Conservation (phyloP, 371 early-diverging fungal species). For the Apophysomyces variabilis region DNA sequence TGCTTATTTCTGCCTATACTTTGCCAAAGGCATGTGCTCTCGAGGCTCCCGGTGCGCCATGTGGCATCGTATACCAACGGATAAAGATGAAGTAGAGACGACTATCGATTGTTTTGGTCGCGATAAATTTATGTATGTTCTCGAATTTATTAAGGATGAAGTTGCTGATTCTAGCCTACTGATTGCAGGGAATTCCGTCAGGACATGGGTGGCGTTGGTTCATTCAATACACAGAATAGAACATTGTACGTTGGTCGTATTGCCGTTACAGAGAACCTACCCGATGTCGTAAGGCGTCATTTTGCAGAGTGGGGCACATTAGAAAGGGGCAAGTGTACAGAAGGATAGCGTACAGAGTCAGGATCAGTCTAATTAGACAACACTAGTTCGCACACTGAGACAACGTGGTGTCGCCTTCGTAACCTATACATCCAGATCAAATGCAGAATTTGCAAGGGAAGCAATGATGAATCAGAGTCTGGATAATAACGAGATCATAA, state of each 20-base stretch:
- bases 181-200: conserved; percentile 70
- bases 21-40: conserved; percentile 85
- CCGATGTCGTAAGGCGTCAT: conserved; percentile 65
- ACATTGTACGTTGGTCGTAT: conserved; percentile 86
- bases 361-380: not conserved
- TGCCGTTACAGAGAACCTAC: conserved; percentile 59
- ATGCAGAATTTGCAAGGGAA: conserved; percentile 90
- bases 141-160: not conserved
- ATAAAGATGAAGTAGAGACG: conserved; percentile 66
- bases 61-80: conserved; percentile 79
- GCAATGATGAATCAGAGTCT: conserved; percentile 87
- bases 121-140: conserved; percentile 61
- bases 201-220: conserved; percentile 90
- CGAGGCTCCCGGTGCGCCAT: conserved; percentile 71
- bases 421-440: conserved; percentile 67
- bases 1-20: conserved; percentile 80
- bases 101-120: conserved; percentile 86
- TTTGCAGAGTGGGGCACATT: conserved; percentile 84
- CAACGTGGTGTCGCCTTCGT: conserved; percentile 84
- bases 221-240: conserved; percentile 73
- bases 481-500: conserved; percentile 66
- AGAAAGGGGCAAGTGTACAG: conserved; percentile 59
- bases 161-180: not conserved
- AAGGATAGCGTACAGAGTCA: not conserved
- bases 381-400: conserved; percentile 57